Base-by-base conservation (phyloP, 2,329 filamentous ascomycete genomes). In the Hyphodiscus sp. region DNA sequence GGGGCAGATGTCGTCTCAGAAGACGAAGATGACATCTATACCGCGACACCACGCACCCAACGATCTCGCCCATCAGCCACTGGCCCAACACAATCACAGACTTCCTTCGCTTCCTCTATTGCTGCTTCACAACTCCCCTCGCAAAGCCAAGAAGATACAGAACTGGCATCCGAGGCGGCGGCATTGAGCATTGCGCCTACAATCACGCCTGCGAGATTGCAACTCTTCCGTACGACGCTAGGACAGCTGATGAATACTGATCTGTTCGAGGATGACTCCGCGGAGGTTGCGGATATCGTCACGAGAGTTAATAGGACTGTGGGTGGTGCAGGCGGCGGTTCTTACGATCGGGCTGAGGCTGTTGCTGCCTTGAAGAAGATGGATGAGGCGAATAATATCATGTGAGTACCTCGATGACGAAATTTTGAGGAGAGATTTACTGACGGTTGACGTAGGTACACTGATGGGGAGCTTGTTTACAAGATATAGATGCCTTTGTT, bases 261-360 rank as follows among this genome's bases (percentile, higher is more conserved):
- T 13, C 71, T 99, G n/a, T 99, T 99, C 68, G 82, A 85, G 30
- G 89, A 95, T 57, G 94, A 97, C 65, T 83, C 85, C 18, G 90
- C 91, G 15, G 79, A 86, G 56, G 79, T 96, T 1, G 81, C 84
- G 58, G 81, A 81, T 23, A 78, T 99, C 30, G 78, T 96, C 18
- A 78, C 78, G 2, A 88, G 88, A 9, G 87, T 99, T 49, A 99
- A 99, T 68, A 74, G 74, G 3, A 82, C 83, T 62, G 63, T 96
- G 46, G 77, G 80, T 15, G 65, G 71, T 43, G 63, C 71, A 2
- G 67, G 73, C 23, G 78, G 78, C 4, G 79, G 80, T 8, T 71
- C 76, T 41, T 99, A 96, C 71, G 78, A 76, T 23, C 78, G 78
- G 41, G 75, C 74, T 0, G 94, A 99, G 71, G 89, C 87, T 0